A percentile compares a stretch with the other conserved stretches of the same genome.
These are phyloP conservation scores for Ustilago bromivora DNA, from an alignment of 1,284 basidiomycete species.

Conservation along the genomic window DNA sequence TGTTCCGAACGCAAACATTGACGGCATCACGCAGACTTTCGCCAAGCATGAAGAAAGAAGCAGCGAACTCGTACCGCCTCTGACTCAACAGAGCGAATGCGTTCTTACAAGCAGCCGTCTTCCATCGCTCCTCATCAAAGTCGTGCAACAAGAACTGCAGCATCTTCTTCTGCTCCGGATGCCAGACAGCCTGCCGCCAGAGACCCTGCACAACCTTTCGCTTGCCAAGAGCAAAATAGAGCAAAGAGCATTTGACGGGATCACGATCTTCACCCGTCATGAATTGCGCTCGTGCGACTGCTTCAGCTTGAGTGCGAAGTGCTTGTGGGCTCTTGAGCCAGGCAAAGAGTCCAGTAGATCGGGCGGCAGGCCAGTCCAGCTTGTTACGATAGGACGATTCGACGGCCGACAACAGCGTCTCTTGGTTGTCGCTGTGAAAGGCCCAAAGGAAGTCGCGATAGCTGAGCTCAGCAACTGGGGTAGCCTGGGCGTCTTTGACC, in stretches of 20 bases:
- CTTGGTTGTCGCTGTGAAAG: conserved; percentile 91
- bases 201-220: conserved; percentile 89
- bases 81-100: conserved; percentile 87
- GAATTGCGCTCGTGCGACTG: conserved; percentile 92
- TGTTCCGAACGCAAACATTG: conserved; percentile 87
- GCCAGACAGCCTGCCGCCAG: conserved; percentile 95
- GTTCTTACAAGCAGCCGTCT: conserved; percentile 93
- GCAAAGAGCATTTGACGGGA: conserved; percentile 87
- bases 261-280: conserved; percentile 78
- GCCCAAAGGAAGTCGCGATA: conserved; percentile 96
- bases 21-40: conserved; percentile 89
- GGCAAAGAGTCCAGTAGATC: conserved; percentile 84
- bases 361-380: conserved; percentile 88
- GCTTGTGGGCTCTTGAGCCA: conserved; percentile 81
- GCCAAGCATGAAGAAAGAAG: conserved; percentile 95
- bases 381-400: conserved; percentile 80
- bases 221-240: conserved; percentile 95
- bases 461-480: conserved; percentile 72
- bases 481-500: background rate
- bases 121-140: conserved; percentile 86
- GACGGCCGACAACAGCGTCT: conserved; percentile 80
- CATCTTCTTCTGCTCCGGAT: conserved; percentile 90
- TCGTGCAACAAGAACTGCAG: conserved; percentile 92
- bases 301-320: conserved; percentile 79
- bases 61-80: conserved; percentile 76